Evolutionary conservation across 176 grass and related monocot species (phyloP), one percentile per base, ranked within the genome.

Genomic region (Ananas comosus): DNA sequence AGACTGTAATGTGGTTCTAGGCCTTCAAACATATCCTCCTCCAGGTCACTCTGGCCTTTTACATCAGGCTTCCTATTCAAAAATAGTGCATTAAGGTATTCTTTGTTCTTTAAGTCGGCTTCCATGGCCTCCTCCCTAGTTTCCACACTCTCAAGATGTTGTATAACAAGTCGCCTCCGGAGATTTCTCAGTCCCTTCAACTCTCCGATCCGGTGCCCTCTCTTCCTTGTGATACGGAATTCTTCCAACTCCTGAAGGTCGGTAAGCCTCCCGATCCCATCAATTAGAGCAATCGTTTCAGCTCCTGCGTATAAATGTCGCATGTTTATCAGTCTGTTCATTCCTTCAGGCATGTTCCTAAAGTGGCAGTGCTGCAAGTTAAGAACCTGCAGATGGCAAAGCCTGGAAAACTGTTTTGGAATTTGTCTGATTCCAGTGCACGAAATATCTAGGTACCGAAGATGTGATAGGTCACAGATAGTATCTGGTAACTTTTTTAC

Each of bases 401-500:
- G 81, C 4, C 54, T 70, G 14, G 78, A 88, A 27, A 88, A 16
- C 22, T 57, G 64, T 0, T 74, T 65, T 14, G 70, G 86, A 23
- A 88, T 75, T 67, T 13, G 66, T 7, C 1, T 13, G 1, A 18
- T 53, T 3, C 21, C 12, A 21, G 68, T 63, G 29, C 9, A 80
- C 3, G 63, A 67, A 27, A 88, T 69, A 17, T 83, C 73, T 66
- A 88, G 14, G 16, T 84, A 88, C 11, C 81, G 73, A 64, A 88
- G 73, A 64, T 88, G 80, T 67, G 73, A 84, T 23, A 84, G 74
- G 3, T 78, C 70, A 48, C 17, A 33, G 18, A 84, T 21, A 50
- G 12, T 25, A 12, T 79, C 29, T 13, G 54, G 48, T 1, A 88
- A 59, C 9, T 59, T 16, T 59, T 59, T 59, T 21, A 59, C 19